These are phyloP conservation scores for Quercus tomentella DNA, from an alignment of 331 rosid species.

Conservation along the genomic window DNA sequence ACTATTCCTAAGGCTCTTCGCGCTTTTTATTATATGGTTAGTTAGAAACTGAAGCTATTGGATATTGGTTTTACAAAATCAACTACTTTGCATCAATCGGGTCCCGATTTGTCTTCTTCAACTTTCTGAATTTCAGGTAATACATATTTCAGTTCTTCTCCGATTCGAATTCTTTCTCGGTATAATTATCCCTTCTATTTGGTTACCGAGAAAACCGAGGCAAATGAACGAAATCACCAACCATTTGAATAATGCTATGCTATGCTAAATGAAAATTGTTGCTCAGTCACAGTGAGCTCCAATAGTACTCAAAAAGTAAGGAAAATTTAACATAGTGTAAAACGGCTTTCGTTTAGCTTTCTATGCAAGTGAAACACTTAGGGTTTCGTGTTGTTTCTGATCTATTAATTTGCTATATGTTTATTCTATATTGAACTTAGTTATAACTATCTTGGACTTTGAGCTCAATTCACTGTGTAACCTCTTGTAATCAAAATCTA, in stretches of 20 bases:
- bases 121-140: background rate
- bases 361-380: background rate
- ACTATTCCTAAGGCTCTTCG: too few relatives aligned
- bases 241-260: background rate
- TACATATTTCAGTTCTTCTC: background rate
- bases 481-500: background rate
- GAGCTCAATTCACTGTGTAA: background rate
- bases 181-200: background rate
- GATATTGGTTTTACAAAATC: background rate
- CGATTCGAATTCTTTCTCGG: background rate
- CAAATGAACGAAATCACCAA: background rate
- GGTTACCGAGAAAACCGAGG: background rate
- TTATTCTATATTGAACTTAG: constrained; percentile 1
- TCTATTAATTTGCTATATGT: background rate
- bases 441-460: background rate
- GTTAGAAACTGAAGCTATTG: background rate
- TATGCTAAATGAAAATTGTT: background rate
- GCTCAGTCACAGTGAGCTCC: background rate
- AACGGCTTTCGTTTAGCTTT: background rate
- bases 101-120: background rate
- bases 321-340: background rate
- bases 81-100: background rate
- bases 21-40: too few relatives aligned
- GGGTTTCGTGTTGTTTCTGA: background rate
- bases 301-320: background rate